Evolutionary conservation across 441 rosid genomes (phyloP).

Genomic region (Pelargonium cotyledonis): DNA sequence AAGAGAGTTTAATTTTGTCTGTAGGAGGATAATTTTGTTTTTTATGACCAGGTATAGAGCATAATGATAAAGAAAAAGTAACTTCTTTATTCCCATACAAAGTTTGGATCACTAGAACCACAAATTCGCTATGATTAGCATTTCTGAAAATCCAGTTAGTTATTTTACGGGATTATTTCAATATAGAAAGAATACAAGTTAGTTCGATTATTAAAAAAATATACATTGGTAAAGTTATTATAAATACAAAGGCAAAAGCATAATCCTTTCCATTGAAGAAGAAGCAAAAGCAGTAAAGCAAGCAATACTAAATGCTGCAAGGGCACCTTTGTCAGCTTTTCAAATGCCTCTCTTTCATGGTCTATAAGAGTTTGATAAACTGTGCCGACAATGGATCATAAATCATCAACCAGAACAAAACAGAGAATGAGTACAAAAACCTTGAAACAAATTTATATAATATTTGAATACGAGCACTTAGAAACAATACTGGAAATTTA

Average conservation of each 20-base stretch:
- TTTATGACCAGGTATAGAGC: not conserved
- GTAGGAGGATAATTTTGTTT: not conserved
- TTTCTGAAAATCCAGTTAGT: not conserved
- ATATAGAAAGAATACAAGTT: not conserved
- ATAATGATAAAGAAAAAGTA: not conserved
- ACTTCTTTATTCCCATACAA: not conserved
- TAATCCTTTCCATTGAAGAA: constrained; percentile 20
- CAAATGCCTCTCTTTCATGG: constrained; percentile 11
- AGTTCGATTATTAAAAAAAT: constrained; percentile 7
- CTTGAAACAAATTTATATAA: not conserved
- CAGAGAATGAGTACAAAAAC: not conserved
- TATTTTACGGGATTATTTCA: not conserved
- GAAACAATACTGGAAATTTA: not conserved
- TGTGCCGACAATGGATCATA: constrained; percentile 5
- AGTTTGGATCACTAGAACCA: not conserved
- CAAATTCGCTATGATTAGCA: not conserved
- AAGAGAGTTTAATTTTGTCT: not conserved
- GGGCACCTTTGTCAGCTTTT: constrained; percentile 14
- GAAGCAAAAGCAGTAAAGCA: constrained; percentile 24
- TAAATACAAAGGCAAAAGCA: constrained; percentile 24
- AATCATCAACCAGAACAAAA: constrained; percentile 3
- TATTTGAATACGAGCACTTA: too few species aligned
- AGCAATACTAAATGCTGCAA: constrained; percentile 9
- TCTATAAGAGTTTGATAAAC: constrained; percentile 12
- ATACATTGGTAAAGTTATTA: constrained; percentile 14